phyloP scores from a whole-genome alignment of 2,329 filamentous ascomycete genomes.

The Tolypocladium pustulatum region DNA sequence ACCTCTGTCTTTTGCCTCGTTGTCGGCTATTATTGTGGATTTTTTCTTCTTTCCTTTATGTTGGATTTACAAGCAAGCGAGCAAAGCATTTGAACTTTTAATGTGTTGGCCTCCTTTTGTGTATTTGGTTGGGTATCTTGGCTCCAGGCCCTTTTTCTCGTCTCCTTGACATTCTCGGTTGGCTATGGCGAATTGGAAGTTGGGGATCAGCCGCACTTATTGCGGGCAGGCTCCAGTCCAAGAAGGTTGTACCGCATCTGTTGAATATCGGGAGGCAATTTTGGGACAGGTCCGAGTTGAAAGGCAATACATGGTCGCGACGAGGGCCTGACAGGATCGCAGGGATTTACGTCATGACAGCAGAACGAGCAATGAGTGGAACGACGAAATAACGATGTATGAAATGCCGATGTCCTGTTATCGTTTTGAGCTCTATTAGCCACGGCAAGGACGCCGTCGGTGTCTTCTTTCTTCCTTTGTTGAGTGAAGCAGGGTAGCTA shows the following conservation, averaged over 20 bases:
- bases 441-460: neutral
- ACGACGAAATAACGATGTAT: neutral
- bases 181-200: neutral
- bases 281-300: neutral
- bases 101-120: neutral
- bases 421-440: neutral
- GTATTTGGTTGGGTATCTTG: neutral
- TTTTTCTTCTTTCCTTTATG: conserved; percentile 2
- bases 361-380: neutral
- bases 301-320: neutral
- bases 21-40: conserved; percentile 2
- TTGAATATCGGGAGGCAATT: neutral
- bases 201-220: neutral
- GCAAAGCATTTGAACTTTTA: neutral
- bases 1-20: conserved; percentile 3
- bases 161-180: neutral
- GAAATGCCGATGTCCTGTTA: neutral
- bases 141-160: neutral
- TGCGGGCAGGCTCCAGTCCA: conserved; percentile 1
- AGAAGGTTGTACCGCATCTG: conserved; percentile 1
- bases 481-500: neutral
- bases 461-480: neutral
- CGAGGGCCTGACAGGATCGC: neutral
- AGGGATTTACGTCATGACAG: neutral
- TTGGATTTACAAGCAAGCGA: conserved; percentile 2